phyloP scores from a whole-genome alignment of 2,329 filamentous ascomycete species.

The Trichophyton verrucosum region DNA sequence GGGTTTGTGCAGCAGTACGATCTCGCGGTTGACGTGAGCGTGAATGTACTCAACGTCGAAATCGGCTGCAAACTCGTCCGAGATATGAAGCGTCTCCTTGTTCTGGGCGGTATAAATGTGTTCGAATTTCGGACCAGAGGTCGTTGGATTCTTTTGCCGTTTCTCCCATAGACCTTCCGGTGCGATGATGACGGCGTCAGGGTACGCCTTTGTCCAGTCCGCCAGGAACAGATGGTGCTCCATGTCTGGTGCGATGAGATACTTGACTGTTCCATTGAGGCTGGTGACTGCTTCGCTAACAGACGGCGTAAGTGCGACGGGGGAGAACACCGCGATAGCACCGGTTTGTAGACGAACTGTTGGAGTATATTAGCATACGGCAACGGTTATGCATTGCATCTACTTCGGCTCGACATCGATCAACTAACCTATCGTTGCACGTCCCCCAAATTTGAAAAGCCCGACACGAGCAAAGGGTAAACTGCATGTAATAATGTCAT shows the following conservation, averaged over 20 bases:
- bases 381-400: not conserved
- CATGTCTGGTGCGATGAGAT: slow-evolving; percentile 76
- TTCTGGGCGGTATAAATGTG: slow-evolving; percentile 53
- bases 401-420: not conserved
- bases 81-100: slow-evolving; percentile 43
- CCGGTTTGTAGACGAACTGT: slow-evolving; percentile 67
- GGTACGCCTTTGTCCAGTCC: slow-evolving; percentile 69
- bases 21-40: slow-evolving; percentile 68
- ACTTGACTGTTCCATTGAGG: slow-evolving; percentile 59
- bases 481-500: slow-evolving; percentile 47
- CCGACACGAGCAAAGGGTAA: slow-evolving; percentile 78
- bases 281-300: slow-evolving; percentile 51
- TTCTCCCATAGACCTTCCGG: slow-evolving; percentile 76
- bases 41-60: slow-evolving; percentile 79
- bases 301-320: slow-evolving; percentile 68
- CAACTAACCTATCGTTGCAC: slow-evolving; percentile 64
- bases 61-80: slow-evolving; percentile 69
- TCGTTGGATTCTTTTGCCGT: slow-evolving; percentile 47
- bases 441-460: slow-evolving; percentile 66
- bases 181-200: slow-evolving; percentile 65
- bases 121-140: slow-evolving; percentile 50
- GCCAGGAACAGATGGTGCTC: slow-evolving; percentile 94
- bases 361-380: not conserved
- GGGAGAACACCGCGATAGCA: slow-evolving; percentile 77
- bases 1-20: slow-evolving; percentile 76